These are phyloP conservation scores for Aspergillus nidulans DNA, from an alignment of 495 filamentous ascomycete species.

Conservation along the genomic window DNA sequence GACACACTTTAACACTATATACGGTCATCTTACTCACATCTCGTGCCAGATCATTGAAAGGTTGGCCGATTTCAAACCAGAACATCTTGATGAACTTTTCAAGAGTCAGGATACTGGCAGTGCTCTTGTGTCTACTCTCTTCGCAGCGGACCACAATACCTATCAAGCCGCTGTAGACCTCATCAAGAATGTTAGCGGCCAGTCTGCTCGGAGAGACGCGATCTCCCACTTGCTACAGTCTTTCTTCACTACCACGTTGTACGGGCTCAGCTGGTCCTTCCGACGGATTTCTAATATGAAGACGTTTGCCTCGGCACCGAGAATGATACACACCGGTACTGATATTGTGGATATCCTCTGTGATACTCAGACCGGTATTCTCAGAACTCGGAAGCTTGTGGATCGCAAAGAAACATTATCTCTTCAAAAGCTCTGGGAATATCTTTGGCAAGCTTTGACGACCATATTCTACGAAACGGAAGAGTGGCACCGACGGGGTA, in stretches of 20 bases:
- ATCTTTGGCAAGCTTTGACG: constrained; percentile 70
- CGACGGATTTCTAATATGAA: constrained; percentile 51
- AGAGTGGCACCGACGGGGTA: constrained; percentile 62
- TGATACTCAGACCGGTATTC: constrained; percentile 72
- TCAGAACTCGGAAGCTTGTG: constrained; percentile 59
- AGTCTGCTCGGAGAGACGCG: constrained; percentile 67
- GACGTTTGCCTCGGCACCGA: constrained; percentile 62
- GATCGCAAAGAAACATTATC: constrained; percentile 57
- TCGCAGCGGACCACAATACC: constrained; percentile 63
- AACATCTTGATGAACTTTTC: constrained; percentile 62
- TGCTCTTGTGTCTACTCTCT: constrained; percentile 63
- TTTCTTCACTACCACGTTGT: constrained; percentile 58
- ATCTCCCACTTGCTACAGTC: constrained; percentile 63
- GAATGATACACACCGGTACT: constrained; percentile 66
- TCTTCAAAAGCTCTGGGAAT: constrained; percentile 73
- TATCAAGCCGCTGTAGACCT: constrained; percentile 73
- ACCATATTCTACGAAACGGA: constrained; percentile 83
- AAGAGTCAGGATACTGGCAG: constrained; percentile 56
- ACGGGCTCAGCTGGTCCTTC: constrained; percentile 57
- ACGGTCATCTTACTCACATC: constrained; percentile 61
- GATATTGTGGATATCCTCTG: constrained; percentile 79
- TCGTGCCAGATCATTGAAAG: constrained; percentile 71
- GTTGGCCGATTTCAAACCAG: constrained; percentile 65
- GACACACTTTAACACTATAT: constrained; percentile 68
- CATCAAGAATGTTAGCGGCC: constrained; percentile 70